These are phyloP conservation scores for Suhomyces prunicola DNA, from an alignment of 805 yeast genomes.

Conservation along the genomic window DNA sequence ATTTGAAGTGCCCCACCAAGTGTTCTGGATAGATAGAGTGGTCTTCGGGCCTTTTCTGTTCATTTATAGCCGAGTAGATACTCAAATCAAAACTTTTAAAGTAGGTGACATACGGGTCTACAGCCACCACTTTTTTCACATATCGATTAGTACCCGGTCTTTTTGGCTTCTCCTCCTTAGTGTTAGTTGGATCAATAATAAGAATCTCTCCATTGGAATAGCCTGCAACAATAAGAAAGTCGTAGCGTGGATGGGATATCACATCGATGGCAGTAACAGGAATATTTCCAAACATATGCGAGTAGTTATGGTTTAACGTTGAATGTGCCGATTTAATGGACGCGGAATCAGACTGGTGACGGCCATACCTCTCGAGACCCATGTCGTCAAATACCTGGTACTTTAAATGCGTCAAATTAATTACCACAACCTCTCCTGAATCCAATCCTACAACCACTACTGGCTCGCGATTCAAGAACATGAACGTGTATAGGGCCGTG, in stretches of 20 bases:
- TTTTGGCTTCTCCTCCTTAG: constrained; percentile 1
- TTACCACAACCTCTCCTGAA: constrained; percentile 63
- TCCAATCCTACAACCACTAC: constrained; percentile 61
- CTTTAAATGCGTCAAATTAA: constrained; percentile 48
- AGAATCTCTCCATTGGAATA: constrained; percentile 61
- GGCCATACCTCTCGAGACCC: constrained; percentile 24
- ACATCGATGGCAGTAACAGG: constrained; percentile 20
- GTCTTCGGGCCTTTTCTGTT: not conserved
- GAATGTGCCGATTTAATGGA: constrained; percentile 5
- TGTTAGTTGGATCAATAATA: constrained; percentile 38
- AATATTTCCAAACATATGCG: constrained; percentile 10
- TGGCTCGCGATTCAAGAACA: constrained; percentile 28
- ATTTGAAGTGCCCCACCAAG: constrained; percentile 55
- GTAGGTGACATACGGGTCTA: constrained; percentile 33
- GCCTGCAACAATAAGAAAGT: constrained; percentile 54
- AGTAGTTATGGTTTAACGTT: constrained; percentile 12
- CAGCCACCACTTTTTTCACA: constrained; percentile 15
- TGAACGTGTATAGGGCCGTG: constrained; percentile 36
- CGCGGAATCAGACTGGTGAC: constrained; percentile 1
- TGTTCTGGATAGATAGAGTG: constrained; percentile 5
- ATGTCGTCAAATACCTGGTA: constrained; percentile 45
- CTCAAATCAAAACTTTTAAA: constrained; percentile 37
- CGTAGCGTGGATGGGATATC: constrained; percentile 33
- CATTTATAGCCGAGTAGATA: constrained; percentile 2
- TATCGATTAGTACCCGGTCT: constrained; percentile 7